These are phyloP conservation scores for Agrocybe praecox DNA, from an alignment of 768 basidiomycete species.

Conservation along the genomic window DNA sequence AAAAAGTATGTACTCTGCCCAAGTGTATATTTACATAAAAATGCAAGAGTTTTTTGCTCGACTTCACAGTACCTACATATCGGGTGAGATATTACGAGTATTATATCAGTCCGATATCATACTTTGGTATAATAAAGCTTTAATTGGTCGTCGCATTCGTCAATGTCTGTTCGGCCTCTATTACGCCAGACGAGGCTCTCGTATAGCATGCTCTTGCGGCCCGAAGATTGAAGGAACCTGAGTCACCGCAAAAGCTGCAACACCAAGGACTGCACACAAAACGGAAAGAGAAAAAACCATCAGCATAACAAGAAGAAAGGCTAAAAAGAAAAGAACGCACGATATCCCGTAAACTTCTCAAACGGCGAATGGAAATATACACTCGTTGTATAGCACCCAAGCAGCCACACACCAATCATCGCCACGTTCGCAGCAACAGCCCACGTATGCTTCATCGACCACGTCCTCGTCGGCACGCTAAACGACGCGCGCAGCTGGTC, in stretches of 20 bases:
- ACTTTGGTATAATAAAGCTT: neutral
- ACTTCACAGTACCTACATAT: neutral
- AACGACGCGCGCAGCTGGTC: constrained; percentile 71
- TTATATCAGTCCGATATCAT: neutral
- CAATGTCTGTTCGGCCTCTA: neutral
- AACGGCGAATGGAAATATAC: constrained; percentile 89
- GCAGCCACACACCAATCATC: constrained; percentile 66
- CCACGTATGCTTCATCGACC: constrained; percentile 45
- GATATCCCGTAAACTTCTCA: constrained; percentile 85
- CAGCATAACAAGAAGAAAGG: neutral
- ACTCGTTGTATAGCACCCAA: constrained; percentile 79
- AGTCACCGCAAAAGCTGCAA: constrained; percentile 28
- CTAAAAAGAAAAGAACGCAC: constrained; percentile 48
- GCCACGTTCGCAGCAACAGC: constrained; percentile 48
- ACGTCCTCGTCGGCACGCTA: constrained; percentile 27
- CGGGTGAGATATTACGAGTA: neutral
- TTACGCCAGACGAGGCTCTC: neutral
- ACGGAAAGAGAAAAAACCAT: neutral
- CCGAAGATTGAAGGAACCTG: constrained; percentile 9
- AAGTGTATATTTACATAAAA: no score
- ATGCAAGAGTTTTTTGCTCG: no score
- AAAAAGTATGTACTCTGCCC: no score
- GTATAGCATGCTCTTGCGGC: neutral
- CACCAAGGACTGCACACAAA: constrained; percentile 26
- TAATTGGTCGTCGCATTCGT: neutral